These are phyloP conservation scores for Saccharum spontaneum DNA, from an alignment of 176 grass and related monocot species.

Conservation along the genomic window DNA sequence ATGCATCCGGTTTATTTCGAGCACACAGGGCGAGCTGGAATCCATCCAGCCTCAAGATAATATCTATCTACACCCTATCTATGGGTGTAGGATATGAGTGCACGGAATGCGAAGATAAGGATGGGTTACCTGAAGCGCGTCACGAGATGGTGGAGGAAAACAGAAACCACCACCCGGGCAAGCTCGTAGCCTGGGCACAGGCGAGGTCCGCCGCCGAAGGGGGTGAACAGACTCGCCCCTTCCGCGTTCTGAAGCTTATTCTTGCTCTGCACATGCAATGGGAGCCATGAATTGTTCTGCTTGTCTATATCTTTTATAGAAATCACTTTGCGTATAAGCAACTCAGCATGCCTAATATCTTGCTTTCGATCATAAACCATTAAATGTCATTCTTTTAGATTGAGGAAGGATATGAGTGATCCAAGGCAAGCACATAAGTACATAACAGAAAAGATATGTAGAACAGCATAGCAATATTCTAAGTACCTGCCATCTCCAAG, in stretches of 20 bases:
- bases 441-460: not conserved
- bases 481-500: slow-evolving; percentile 90
- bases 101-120: not conserved
- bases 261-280: slow-evolving; percentile 45
- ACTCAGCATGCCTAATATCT: not conserved
- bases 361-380: slow-evolving; percentile 11
- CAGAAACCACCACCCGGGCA: slow-evolving; percentile 78
- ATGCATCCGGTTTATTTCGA: not conserved
- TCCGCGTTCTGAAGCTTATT: slow-evolving; percentile 53
- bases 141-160: slow-evolving; percentile 87
- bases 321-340: not conserved
- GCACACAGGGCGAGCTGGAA: not conserved
- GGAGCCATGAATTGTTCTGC: not conserved
- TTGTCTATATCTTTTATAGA: not conserved
- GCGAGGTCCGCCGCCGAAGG: slow-evolving; percentile 79
- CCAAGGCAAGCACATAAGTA: not conserved
- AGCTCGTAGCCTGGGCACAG: slow-evolving; percentile 89
- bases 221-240: slow-evolving; percentile 54
- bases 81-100: not conserved
- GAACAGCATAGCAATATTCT: not conserved
- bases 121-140: slow-evolving; percentile 65
- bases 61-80: not conserved
- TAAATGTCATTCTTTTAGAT: not conserved
- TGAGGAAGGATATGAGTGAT: not conserved
- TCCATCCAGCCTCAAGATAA: not conserved